Conservation (phyloP, 352 stramenopile genomes). For the Globisporangium recalcitrans region DNA sequence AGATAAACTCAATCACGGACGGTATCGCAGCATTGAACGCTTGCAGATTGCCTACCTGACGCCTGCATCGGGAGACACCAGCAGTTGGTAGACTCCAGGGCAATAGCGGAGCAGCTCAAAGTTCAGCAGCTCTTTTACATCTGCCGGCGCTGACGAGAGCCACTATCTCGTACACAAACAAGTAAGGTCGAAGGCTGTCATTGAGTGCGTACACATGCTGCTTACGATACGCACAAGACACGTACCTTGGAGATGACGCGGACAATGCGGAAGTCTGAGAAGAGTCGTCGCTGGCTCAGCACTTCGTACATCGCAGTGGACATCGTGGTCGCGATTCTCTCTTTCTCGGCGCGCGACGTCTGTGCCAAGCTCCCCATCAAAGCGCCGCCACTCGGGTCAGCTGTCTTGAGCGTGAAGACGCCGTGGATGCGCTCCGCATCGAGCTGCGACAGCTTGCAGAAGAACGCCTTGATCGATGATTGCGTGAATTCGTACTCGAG, state of each 20-base stretch:
- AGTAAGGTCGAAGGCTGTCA: background rate
- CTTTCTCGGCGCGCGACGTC: constrained; percentile 11
- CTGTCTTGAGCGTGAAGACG: constrained; percentile 28
- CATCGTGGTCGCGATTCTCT: constrained; percentile 24
- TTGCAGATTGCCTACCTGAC: constrained; percentile 46
- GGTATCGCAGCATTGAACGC: too few species aligned
- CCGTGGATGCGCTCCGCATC: constrained; percentile 65
- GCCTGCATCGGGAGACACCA: constrained; percentile 73
- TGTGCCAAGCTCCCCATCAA: background rate
- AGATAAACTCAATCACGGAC: too few species aligned
- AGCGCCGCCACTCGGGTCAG: constrained; percentile 2
- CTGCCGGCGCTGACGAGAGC: constrained; percentile 28
- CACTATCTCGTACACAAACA: constrained; percentile 25
- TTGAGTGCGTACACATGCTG: background rate
- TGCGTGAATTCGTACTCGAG: constrained; percentile 76
- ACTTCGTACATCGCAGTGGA: constrained; percentile 74
- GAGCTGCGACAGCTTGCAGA: constrained; percentile 66
- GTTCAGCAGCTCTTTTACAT: constrained; percentile 33
- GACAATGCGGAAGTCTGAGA: constrained; percentile 79
- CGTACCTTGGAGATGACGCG: constrained; percentile 62
- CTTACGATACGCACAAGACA: background rate
- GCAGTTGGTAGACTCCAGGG: constrained; percentile 61
- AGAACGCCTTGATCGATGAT: constrained; percentile 68
- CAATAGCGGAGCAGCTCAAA: constrained; percentile 53
- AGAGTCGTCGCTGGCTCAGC: constrained; percentile 64